Evolutionary conservation across 805 yeast genomes (phyloP), one percentile per base, ranked within the genome.

Genomic region (Lipomyces yamadae): DNA sequence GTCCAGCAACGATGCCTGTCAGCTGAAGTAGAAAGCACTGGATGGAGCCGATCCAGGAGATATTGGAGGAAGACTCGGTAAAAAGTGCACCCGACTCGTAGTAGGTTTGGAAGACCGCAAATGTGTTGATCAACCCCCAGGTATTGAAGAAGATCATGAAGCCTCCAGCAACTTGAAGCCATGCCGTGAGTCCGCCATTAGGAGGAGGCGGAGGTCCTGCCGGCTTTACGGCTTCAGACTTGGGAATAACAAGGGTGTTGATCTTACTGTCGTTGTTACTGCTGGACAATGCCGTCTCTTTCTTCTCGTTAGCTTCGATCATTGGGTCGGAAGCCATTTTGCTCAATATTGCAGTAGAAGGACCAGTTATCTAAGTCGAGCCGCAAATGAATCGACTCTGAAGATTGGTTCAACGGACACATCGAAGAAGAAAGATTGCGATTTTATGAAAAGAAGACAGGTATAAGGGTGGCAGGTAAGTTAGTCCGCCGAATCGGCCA

Each of bases 121-220:
- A 58, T 42, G 62, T 35, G 52, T 59, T 68, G 57, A 62, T 62
- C 50, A 88, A 69, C 0, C 96, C 96, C 74, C 89, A 84, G 1
- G 85, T 81, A 60, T 85, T 82, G 5, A 85, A 74, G 65, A 86
- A 78, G 1, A 91, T 91, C 32, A 85, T 75, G 70, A 85, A 85
- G 0, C 87, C 82, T 1, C 89, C 89, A 6, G 63, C 52, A 11
- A 67, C 65, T 39, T 67, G 70, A 45, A 67, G 32, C 70, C 70
- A 67, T 15, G 70, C 70, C 3, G n/a, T 32, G 8, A 65, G 29
- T 6, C 70, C 70, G 29, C 70, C 70, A 33, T 67, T 52, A 11
- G 70, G 70, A 39, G 42, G 42, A 37, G 42, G 42, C 42, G 10
- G 42, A 37, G 42, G 42, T 37, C 42, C 42, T 37, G 42, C 42